Percentiles rank a stretch among this genome's conserved stretches.
Evolutionary conservation across 129 eudicot genomes (phyloP).

Genomic region (Smallanthus sonchifolius): DNA sequence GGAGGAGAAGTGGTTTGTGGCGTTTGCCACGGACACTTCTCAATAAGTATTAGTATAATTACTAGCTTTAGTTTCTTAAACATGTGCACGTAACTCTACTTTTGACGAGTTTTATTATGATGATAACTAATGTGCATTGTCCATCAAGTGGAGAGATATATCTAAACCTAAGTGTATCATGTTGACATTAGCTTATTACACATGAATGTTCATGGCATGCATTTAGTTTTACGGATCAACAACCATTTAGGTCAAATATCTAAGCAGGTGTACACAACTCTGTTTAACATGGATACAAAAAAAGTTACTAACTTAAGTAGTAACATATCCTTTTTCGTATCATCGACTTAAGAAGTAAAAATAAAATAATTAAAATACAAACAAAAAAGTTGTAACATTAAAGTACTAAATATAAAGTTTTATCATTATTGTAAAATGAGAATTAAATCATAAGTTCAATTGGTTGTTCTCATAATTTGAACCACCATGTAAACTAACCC

Average conservation of each 20-base stretch:
- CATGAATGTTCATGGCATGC: background rate
- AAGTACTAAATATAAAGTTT: background rate
- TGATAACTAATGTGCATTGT: no score
- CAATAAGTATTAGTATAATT: no score
- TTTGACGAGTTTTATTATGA: no score
- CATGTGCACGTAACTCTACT: no score
- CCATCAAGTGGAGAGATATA: no score
- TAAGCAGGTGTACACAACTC: background rate
- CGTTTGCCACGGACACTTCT: no score
- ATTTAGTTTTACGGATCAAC: background rate
- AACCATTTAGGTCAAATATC: background rate
- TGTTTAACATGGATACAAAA: background rate
- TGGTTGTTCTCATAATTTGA: conserved; percentile 32
- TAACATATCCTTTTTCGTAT: no score
- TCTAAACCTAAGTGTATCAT: no score
- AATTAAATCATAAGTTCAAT: background rate
- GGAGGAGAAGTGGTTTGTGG: no score
- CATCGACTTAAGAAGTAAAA: background rate
- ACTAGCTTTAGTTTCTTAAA: no score
- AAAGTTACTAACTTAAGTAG: no score
- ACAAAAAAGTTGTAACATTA: background rate
- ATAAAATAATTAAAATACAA: background rate
- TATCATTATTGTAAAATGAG: background rate
- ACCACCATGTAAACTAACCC: conserved; percentile 24
- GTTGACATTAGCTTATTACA: no score